Evolutionary conservation across 2,329 filamentous ascomycete genomes (phyloP).

Genomic region (Basipetospora chlamydospora): DNA sequence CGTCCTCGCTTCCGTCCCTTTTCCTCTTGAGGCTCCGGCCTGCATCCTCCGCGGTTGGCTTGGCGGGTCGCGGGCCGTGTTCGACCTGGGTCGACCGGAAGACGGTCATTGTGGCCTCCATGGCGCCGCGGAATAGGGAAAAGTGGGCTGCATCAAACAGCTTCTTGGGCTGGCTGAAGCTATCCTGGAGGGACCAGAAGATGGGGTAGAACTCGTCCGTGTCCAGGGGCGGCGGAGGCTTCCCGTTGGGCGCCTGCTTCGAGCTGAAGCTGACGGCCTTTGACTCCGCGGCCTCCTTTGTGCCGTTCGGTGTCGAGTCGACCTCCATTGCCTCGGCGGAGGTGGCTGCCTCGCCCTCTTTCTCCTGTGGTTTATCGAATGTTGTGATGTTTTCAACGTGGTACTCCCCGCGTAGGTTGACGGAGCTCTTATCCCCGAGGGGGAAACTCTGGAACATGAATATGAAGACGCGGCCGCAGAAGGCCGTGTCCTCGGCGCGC

Average conservation of each 20-base stretch:
- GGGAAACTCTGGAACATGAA: slow-evolving; percentile 98
- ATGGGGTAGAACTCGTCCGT: slow-evolving; percentile 68
- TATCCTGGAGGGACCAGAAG: slow-evolving; percentile 88
- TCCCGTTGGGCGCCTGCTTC: slow-evolving; percentile 2
- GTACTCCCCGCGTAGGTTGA: slow-evolving; percentile 91
- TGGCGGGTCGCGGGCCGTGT: slow-evolving; percentile 30
- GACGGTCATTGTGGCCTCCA: slow-evolving; percentile 49
- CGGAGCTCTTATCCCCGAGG: slow-evolving; percentile 88
- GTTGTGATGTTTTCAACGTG: slow-evolving; percentile 88
- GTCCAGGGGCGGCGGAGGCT: slow-evolving; percentile 38
- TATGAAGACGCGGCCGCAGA: slow-evolving; percentile 94
- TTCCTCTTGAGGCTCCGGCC: slow-evolving; percentile 60
- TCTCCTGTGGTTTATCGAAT: slow-evolving; percentile 47
- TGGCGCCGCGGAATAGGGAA: slow-evolving; percentile 62
- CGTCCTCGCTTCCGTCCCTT: slow-evolving; percentile 40
- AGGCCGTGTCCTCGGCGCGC: slow-evolving; percentile 91
- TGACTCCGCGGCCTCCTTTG: slow-evolving; percentile 18
- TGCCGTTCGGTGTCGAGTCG: too few species aligned
- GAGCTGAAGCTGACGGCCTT: slow-evolving; percentile 22
- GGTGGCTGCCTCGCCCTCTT: slow-evolving; percentile 13
- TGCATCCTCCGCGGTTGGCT: slow-evolving; percentile 44
- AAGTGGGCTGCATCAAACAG: slow-evolving; percentile 64
- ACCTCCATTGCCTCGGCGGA: slow-evolving; percentile 49
- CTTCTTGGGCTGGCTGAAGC: slow-evolving; percentile 77
- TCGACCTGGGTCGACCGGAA: slow-evolving; percentile 37